phyloP scores from a whole-genome alignment of 345 rosid genomes.

The Erucastrum elatum region DNA sequence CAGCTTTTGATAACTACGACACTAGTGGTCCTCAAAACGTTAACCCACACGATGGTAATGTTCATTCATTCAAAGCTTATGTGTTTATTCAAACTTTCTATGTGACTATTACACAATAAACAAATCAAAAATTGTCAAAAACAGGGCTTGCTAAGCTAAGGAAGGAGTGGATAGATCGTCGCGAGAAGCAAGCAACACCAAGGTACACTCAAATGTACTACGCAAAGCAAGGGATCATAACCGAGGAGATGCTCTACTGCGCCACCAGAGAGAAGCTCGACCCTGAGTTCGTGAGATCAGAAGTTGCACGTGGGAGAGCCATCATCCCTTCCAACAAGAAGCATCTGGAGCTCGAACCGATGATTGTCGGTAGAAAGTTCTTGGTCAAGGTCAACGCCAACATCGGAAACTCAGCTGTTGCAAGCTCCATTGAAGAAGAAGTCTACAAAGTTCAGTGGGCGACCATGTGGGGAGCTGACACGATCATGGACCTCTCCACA shows the following conservation, averaged over 20 bases:
- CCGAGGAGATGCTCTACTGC: slow-evolving; percentile 93
- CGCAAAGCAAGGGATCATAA: slow-evolving; percentile 94
- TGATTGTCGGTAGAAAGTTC: slow-evolving; percentile 92
- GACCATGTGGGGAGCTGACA: slow-evolving; percentile 99
- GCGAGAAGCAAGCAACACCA: slow-evolving; percentile 75
- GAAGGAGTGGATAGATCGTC: slow-evolving; percentile 79
- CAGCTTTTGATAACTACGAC: slow-evolving; percentile 81
- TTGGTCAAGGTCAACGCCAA: slow-evolving; percentile 98
- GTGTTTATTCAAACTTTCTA: slow-evolving; percentile 4
- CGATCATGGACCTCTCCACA: slow-evolving; percentile 98
- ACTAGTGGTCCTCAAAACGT: slow-evolving; percentile 96
- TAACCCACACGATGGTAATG: slow-evolving; percentile 68
- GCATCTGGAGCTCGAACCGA: slow-evolving; percentile 94
- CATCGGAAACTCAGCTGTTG: slow-evolving; percentile 95
- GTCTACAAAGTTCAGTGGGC: slow-evolving; percentile 99
- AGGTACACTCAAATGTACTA: slow-evolving; percentile 96
- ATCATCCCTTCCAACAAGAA: slow-evolving; percentile 98
- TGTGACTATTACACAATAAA: not conserved
- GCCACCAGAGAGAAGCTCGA: slow-evolving; percentile 94
- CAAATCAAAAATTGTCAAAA: not conserved
- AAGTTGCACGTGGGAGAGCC: slow-evolving; percentile 96
- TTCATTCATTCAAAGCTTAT: slow-evolving; percentile 8
- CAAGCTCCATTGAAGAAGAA: slow-evolving; percentile 96
- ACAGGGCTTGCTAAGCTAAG: slow-evolving; percentile 91
- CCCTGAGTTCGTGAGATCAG: slow-evolving; percentile 95